phyloP scores from a whole-genome alignment of 1,284 basidiomycete genomes.

The Xerocomus amazonicus region DNA sequence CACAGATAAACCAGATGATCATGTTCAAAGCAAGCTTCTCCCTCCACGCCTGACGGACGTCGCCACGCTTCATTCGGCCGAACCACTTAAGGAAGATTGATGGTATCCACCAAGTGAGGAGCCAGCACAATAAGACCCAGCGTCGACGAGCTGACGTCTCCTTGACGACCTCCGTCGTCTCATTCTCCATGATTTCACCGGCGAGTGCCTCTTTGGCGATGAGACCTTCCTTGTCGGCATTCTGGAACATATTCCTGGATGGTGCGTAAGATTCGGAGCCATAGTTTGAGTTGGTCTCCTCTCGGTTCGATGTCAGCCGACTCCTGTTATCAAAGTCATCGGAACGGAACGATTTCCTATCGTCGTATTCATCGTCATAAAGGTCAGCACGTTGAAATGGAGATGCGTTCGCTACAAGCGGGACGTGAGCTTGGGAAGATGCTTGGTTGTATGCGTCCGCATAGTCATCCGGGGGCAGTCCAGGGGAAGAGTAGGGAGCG shows the following conservation, averaged over 20 bases:
- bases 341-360: conserved; percentile 69
- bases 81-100: conserved; percentile 65
- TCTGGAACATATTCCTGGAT: conserved; percentile 92
- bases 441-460: conserved; percentile 44
- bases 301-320: conserved; percentile 68
- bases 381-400: conserved; percentile 68
- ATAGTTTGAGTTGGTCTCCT: conserved; percentile 75
- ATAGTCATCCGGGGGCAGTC: conserved; percentile 42
- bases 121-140: conserved; percentile 88
- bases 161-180: conserved; percentile 84
- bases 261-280: conserved; percentile 92
- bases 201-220: conserved; percentile 78
- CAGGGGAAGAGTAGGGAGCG: conserved; percentile 61
- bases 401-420: conserved; percentile 77
- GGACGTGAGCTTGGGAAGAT: conserved; percentile 56
- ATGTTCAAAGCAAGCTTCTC: conserved; percentile 96
- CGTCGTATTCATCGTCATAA: conserved; percentile 79
- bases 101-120: conserved; percentile 92
- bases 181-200: conserved; percentile 77
- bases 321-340: conserved; percentile 76
- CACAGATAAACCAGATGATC: conserved; percentile 94
- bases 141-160: conserved; percentile 76
- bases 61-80: conserved; percentile 90
- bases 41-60: conserved; percentile 94
- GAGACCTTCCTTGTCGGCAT: conserved; percentile 68